A percentile compares a stretch with the other conserved stretches of the same genome.
Evolutionary conservation across 108 stramenopile species (phyloP).

Genomic region (Pseudonitzschia pungens): DNA sequence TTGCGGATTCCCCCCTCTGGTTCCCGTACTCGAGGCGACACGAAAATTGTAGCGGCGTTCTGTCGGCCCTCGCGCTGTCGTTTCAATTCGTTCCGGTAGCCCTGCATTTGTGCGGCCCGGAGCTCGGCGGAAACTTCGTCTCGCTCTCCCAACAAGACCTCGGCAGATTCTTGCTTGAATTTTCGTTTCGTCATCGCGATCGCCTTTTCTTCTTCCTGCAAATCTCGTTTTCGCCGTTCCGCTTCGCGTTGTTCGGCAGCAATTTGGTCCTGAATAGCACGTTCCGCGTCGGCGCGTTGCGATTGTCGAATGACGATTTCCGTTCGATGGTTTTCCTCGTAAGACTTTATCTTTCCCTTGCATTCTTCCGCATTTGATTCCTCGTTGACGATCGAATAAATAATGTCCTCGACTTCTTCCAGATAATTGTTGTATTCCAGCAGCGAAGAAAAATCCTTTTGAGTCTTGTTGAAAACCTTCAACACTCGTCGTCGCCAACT

Average conservation of each 20-base stretch:
- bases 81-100: slow-evolving; percentile 83
- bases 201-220: slow-evolving; percentile 70
- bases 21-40: slow-evolving; percentile 66
- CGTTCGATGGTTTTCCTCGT: slow-evolving; percentile 73
- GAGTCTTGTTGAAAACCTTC: slow-evolving; percentile 81
- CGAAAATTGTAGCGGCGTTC: slow-evolving; percentile 42
- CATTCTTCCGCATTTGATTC: slow-evolving; percentile 86
- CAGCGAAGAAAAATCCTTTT: slow-evolving; percentile 72
- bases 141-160: slow-evolving; percentile 82
- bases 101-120: slow-evolving; percentile 79
- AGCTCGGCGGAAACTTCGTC: slow-evolving; percentile 86
- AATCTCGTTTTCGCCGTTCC: slow-evolving; percentile 68
- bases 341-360: slow-evolving; percentile 74
- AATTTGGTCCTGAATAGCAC: slow-evolving; percentile 84
- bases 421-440: slow-evolving; percentile 89
- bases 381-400: slow-evolving; percentile 86
- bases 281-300: slow-evolving; percentile 85
- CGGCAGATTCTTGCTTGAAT: slow-evolving; percentile 80
- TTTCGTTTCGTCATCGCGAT: slow-evolving; percentile 69
- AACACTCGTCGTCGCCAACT: slow-evolving; percentile 79
- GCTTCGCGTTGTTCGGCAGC: slow-evolving; percentile 79
- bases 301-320: slow-evolving; percentile 85
- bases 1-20: slow-evolving; percentile 69
- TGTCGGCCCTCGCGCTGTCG: slow-evolving; percentile 65
- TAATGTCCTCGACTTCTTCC: slow-evolving; percentile 87